Evolutionary conservation across 164 flowering plant genomes (phyloP), one percentile per base, ranked within the genome.

Genomic region (Cinnamomum chago): DNA sequence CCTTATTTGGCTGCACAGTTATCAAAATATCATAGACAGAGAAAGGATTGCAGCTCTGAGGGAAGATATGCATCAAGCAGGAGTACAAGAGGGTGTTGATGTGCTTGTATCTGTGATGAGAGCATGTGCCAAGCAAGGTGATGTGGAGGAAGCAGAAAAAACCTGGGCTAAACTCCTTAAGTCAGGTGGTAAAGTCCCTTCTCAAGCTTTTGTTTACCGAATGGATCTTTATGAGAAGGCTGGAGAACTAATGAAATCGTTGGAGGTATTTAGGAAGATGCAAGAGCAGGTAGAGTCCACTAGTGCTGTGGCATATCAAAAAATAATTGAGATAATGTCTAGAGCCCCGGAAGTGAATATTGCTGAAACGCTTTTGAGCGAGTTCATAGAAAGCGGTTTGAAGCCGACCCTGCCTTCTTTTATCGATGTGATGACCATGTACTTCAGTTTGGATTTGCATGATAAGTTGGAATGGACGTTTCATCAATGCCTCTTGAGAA

Each of bases 1-100:
- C 40, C 85, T 96, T 66, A 87, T 96, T 75, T 92, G 97, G 98
- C 86, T 96, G 28, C 98, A 91, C 70, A 94, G 99, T 75, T 88
- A 92, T 82, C 97, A 94, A 80, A 95, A 94, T 40, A 74, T 68
- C 7, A 65, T 96, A 33, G 95, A 96, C 79, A 88, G 76, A 78
- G 87, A 87, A 71, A 84, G 98, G 79, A 84, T 94, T 73, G 72
- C 58, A 17, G 80, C 77, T 40, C 71, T 94, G 30, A 86, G 90
- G 68, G 70, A 75, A 62, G 93, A 88, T 67, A 92, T 96, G 99
- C 77, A 70, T 27, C 72, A 58, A 58, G 83, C 77, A 27, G 95
- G 97, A 77, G 22, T 94, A 50, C 79, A 86, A 76, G 99, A 92
- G 85, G 78, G 84, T 23, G 78, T 2, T 66, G 94, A 93, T 65